Conservation (phyloP, 2,329 filamentous ascomycete genomes). For the Cytospora leucostoma region DNA sequence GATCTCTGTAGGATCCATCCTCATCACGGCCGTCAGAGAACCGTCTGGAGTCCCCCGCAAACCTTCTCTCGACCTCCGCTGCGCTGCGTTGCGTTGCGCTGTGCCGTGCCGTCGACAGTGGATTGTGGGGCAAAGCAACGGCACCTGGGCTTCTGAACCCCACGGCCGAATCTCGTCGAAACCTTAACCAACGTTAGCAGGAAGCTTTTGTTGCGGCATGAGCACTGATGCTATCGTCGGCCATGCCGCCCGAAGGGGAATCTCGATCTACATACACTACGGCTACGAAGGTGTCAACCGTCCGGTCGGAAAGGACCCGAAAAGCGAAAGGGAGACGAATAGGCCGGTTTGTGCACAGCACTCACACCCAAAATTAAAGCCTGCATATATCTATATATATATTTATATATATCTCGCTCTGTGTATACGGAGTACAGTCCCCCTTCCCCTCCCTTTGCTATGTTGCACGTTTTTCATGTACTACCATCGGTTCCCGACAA, state of each 20-base stretch:
- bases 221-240: neutral
- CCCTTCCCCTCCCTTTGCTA: too few relatives aligned
- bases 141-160: too few relatives aligned
- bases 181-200: too few relatives aligned
- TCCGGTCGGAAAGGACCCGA: neutral
- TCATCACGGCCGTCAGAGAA: slow-evolving; percentile 17
- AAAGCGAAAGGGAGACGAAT: neutral
- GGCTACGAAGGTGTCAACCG: neutral
- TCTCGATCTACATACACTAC: neutral
- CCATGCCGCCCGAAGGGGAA: neutral
- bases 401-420: neutral
- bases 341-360: neutral
- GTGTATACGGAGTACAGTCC: too few relatives aligned
- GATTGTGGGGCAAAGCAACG: neutral
- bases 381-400: neutral
- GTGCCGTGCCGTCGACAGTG: neutral
- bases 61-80: slow-evolving; percentile 8
- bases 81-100: neutral
- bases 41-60: slow-evolving; percentile 21
- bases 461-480: too few relatives aligned
- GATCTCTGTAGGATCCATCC: neutral
- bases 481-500: too few relatives aligned
- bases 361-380: neutral
- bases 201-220: neutral
- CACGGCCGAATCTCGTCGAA: too few relatives aligned